phyloP scores from a whole-genome alignment of 331 rosid genomes.

The Saraca asoca region DNA sequence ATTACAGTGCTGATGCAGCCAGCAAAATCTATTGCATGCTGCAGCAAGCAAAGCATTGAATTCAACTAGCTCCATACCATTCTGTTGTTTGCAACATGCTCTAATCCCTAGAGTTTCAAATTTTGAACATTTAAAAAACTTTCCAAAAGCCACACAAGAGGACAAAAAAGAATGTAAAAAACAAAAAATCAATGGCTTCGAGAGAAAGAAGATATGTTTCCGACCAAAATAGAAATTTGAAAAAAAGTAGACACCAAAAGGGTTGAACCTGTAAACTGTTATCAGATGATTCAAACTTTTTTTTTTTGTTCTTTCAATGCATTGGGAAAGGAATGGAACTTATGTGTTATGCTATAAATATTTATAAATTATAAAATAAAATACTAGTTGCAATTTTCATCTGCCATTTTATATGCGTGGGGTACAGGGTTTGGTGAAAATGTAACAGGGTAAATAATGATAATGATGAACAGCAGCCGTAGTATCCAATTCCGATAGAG shows the following conservation, averaged over 20 bases:
- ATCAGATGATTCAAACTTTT: too few species aligned
- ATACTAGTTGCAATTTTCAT: too few species aligned
- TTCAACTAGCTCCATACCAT: constrained; percentile 2
- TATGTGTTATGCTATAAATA: background rate
- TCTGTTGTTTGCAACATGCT: too few species aligned
- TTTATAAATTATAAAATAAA: background rate
- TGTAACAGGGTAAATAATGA: background rate
- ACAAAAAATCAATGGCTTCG: background rate
- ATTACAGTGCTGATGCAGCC: constrained; percentile 24
- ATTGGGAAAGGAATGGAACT: background rate
- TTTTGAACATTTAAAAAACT: constrained; percentile 36
- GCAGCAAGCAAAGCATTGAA: constrained; percentile 32
- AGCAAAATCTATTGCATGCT: constrained; percentile 42
- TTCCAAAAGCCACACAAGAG: constrained; percentile 24
- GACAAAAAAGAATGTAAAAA: constrained; percentile 30
- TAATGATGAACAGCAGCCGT: constrained; percentile 39
- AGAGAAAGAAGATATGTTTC: background rate
- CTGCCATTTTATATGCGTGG: constrained; percentile 26
- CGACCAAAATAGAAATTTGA: constrained; percentile 44
- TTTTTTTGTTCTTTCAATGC: too few species aligned
- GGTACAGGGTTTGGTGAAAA: background rate
- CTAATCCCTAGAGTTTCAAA: constrained; percentile 35
- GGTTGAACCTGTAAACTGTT: constrained; percentile 16
- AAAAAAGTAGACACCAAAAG: constrained; percentile 30
- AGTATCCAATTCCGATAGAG: constrained; percentile 41